These are phyloP conservation scores for Excoecaria agallocha DNA, from an alignment of 345 rosid species.

Conservation along the genomic window DNA sequence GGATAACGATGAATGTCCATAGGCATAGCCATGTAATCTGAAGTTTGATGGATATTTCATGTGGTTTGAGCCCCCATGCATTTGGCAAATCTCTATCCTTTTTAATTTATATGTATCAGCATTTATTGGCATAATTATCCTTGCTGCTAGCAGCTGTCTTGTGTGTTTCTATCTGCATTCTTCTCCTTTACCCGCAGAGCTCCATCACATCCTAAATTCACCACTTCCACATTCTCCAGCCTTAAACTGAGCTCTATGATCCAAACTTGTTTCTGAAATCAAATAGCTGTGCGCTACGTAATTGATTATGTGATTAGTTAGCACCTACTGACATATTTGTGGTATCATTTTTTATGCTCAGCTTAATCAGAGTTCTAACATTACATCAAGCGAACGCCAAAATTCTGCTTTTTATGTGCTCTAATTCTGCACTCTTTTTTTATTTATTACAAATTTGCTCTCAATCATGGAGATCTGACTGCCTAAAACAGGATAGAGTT, in stretches of 20 bases:
- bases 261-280: background rate
- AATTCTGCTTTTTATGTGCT: background rate
- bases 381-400: background rate
- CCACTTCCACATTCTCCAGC: background rate
- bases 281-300: background rate
- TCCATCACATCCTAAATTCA: background rate
- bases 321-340: background rate
- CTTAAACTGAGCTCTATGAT: background rate
- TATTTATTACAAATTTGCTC: background rate
- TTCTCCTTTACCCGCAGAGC: background rate
- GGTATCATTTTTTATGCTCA: background rate
- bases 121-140: background rate
- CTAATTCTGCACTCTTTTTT: background rate
- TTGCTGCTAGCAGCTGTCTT: background rate
- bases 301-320: background rate
- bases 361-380: background rate
- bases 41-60: background rate
- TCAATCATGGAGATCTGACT: background rate
- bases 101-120: background rate
- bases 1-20: background rate
- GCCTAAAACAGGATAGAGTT: conserved; percentile 74
- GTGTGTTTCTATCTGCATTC: background rate
- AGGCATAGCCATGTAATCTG: background rate
- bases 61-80: background rate
- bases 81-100: background rate